phyloP scores from a whole-genome alignment of 495 filamentous ascomycete species.

The Penicillium coffeae region DNA sequence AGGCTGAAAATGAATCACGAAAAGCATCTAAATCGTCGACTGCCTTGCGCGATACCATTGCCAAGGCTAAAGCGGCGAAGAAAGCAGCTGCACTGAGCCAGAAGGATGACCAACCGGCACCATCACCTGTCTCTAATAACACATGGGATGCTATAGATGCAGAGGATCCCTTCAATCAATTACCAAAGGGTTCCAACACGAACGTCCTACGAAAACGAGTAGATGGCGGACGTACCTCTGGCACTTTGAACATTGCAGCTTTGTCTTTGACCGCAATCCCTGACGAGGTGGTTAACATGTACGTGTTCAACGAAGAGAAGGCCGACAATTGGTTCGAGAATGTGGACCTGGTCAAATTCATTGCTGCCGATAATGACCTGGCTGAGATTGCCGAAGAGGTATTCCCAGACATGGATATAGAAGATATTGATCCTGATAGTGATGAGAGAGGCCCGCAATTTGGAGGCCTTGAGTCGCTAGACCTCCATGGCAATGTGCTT shows the following conservation, averaged over 20 bases:
- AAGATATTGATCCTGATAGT: slow-evolving; percentile 55
- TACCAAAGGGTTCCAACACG: slow-evolving; percentile 57
- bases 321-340: slow-evolving; percentile 79
- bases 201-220: slow-evolving; percentile 70
- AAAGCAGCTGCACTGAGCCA: slow-evolving; percentile 50
- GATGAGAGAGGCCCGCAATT: slow-evolving; percentile 71
- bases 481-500: slow-evolving; percentile 82
- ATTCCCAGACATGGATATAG: slow-evolving; percentile 69
- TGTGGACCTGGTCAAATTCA: slow-evolving; percentile 84
- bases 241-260: slow-evolving; percentile 84
- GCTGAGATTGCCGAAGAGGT: slow-evolving; percentile 64
- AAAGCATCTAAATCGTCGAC: slow-evolving; percentile 67
- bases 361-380: slow-evolving; percentile 91
- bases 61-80: slow-evolving; percentile 85
- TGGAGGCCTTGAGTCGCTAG: slow-evolving; percentile 74
- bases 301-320: slow-evolving; percentile 62
- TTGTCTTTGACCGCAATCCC: slow-evolving; percentile 80
- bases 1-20: slow-evolving; percentile 30
- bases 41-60: slow-evolving; percentile 84
- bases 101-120: slow-evolving; percentile 13
- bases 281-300: slow-evolving; percentile 84
- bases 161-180: slow-evolving; percentile 67
- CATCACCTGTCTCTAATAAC: slow-evolving; percentile 23
- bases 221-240: slow-evolving; percentile 70
- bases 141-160: slow-evolving; percentile 42